Evolutionary conservation across 2,329 filamentous ascomycete genomes (phyloP), one percentile per base, ranked within the genome.

Genomic region (Dissoconium aciculare): DNA sequence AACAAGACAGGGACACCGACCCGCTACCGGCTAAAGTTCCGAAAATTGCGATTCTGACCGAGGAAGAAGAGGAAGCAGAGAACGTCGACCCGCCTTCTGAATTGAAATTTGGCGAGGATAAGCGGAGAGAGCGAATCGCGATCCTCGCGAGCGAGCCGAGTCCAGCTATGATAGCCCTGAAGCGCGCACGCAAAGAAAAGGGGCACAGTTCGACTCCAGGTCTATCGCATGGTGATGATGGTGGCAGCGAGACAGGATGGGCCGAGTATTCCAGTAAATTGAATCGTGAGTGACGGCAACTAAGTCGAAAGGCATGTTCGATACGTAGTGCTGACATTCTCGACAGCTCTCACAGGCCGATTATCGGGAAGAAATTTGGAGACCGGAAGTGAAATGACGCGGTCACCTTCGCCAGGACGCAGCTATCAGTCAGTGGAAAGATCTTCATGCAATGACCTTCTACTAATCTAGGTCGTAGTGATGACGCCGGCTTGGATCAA

Each of bases 101-200:
- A 55, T 57, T 72, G 34, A 66, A 69, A 2, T 85, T 81, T 56
- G 79, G 79, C 15, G 64, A 71, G 40, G 64, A 69, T 42, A 85
- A 84, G 59, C 71, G 79, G 55, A 74, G 71, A 47, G 78, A 82
- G 53, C 66, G 79, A 30, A 76, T 74, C 42, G 46, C 58, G 44
- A 85, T 85, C 40, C 67, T 85, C 30, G 75, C 78, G 39, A 75
- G 74, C 46, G 80, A 85, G 45, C 76, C 79, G 51, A 72, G 71
- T 15, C 77, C 75, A 34, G 62, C 77, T 4, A 72, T 65, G 42
- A 64, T 62, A 5, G 62, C 62, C 5, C 57, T 63, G 3, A 66
- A 65, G 48, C 54, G 62, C 6, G 60, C 59, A 1, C 54, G 58
- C 34, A 65, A 53, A 33, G 49, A 63, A 43, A 63, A 63, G 38